Evolutionary conservation across 2,329 filamentous ascomycete species (phyloP).

Genomic region (Trichoderma citrinoviride): DNA sequence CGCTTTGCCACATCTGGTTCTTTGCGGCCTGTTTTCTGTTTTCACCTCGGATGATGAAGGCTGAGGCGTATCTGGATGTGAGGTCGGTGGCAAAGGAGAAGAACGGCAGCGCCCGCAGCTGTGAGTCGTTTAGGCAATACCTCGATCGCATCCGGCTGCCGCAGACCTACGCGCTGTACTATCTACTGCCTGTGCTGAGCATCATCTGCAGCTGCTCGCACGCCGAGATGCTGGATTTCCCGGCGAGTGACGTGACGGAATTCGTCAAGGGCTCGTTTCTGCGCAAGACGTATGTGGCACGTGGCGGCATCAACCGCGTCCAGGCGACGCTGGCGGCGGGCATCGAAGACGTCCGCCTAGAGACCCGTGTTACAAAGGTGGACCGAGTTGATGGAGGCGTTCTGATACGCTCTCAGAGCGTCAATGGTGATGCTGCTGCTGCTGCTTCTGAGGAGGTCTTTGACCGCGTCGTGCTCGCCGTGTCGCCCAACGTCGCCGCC

Average conservation of each 20-base stretch:
- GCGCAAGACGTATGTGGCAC: slow-evolving; percentile 51
- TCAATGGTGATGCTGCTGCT: background rate
- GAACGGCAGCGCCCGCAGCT: background rate
- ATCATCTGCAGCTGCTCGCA: slow-evolving; percentile 56
- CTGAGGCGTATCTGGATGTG: background rate
- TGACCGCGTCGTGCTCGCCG: slow-evolving; percentile 53
- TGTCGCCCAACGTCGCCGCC: slow-evolving; percentile 53
- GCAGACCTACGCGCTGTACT: slow-evolving; percentile 45
- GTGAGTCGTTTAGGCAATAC: slow-evolving; percentile 51
- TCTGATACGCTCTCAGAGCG: background rate
- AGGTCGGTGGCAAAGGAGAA: background rate
- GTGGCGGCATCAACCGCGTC: slow-evolving; percentile 48
- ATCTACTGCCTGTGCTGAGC: slow-evolving; percentile 54
- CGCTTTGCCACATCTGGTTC: slow-evolving; percentile 54
- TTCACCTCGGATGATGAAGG: slow-evolving; percentile 30
- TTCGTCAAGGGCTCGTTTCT: slow-evolving; percentile 46
- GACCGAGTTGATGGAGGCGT: slow-evolving; percentile 21
- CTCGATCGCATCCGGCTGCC: slow-evolving; percentile 50
- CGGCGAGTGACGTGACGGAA: slow-evolving; percentile 50
- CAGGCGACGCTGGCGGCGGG: slow-evolving; percentile 45
- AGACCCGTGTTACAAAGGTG: slow-evolving; percentile 39
- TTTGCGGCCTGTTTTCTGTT: slow-evolving; percentile 50
- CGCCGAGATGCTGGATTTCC: slow-evolving; percentile 47
- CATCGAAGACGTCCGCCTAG: slow-evolving; percentile 41
- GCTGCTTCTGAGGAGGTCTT: slow-evolving; percentile 39